Evolutionary conservation across 129 eudicot genomes (phyloP).

Genomic region (Escallonia rubra): DNA sequence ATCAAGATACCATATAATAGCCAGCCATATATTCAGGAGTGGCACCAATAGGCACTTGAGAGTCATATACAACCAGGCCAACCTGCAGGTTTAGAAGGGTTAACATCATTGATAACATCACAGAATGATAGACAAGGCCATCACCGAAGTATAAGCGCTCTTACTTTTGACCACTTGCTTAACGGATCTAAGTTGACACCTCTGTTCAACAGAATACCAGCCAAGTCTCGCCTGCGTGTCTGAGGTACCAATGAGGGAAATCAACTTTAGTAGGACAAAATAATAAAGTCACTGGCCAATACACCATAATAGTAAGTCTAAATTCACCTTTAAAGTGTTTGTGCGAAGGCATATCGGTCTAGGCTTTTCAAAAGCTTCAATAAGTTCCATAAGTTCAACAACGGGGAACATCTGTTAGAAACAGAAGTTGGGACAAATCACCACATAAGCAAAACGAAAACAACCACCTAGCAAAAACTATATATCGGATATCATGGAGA

Average conservation of each 20-base stretch:
- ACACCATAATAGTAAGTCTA: background rate
- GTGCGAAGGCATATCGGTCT: conserved; percentile 82
- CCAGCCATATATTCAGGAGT: conserved; percentile 24
- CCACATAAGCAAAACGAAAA: background rate
- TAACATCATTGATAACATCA: background rate
- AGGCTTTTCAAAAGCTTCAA: conserved; percentile 98
- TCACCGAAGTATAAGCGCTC: background rate
- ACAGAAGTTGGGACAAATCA: background rate
- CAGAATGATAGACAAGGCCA: background rate
- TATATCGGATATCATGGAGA: background rate
- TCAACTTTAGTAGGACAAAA: background rate
- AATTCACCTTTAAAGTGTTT: conserved; percentile 81
- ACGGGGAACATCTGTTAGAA: conserved; percentile 82
- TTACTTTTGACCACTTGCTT: conserved; percentile 98
- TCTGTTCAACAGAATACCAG: conserved; percentile 59
- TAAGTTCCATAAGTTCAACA: conserved; percentile 83
- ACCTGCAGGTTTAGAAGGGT: conserved; percentile 37
- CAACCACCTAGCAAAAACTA: background rate
- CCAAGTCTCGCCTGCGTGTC: too few species aligned
- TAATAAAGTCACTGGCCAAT: background rate
- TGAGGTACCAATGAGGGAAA: background rate
- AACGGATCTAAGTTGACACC: conserved; percentile 94
- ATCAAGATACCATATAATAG: conserved; percentile 70
- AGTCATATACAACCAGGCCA: conserved; percentile 88
- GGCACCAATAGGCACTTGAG: too few species aligned